Evolutionary conservation across 352 stramenopile genomes (phyloP).

Genomic region (Globisporangium rhizosaccharum): DNA sequence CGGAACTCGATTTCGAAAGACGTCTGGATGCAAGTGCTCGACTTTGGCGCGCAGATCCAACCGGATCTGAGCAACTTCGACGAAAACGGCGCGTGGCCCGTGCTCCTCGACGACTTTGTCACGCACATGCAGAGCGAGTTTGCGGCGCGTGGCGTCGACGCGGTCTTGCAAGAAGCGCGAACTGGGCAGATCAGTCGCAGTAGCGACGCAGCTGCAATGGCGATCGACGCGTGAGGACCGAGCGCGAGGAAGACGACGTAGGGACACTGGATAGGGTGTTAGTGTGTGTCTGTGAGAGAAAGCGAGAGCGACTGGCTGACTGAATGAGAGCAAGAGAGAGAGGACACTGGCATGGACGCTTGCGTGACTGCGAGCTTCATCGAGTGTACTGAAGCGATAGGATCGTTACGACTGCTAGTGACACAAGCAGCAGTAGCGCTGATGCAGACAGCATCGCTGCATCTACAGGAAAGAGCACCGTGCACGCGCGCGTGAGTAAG

Average conservation of each 20-base stretch:
- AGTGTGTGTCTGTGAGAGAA: neutral
- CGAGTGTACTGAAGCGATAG: neutral
- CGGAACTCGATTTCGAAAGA: slow-evolving; percentile 82
- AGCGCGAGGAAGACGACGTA: neutral
- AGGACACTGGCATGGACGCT: neutral
- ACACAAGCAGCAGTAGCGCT: neutral
- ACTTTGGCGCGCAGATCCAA: slow-evolving; percentile 74
- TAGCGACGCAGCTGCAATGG: slow-evolving; percentile 25
- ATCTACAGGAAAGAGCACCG: neutral
- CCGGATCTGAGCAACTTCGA: slow-evolving; percentile 80
- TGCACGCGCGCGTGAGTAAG: neutral
- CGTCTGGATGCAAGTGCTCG: slow-evolving; percentile 80
- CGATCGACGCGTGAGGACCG: slow-evolving; percentile 32
- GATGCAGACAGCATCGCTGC: neutral
- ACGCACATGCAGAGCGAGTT: slow-evolving; percentile 59
- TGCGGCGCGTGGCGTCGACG: slow-evolving; percentile 26
- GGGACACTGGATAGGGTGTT: too few relatives aligned
- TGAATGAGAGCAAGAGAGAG: too few relatives aligned
- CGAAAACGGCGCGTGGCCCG: slow-evolving; percentile 82
- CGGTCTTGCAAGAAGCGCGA: slow-evolving; percentile 32
- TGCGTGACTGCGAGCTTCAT: neutral
- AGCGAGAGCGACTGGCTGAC: too few relatives aligned
- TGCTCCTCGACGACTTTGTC: slow-evolving; percentile 84
- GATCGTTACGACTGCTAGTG: neutral
- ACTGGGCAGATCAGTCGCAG: neutral